Evolutionary conservation across 352 stramenopile species (phyloP).

Genomic region (Globisporangium irregulare): DNA sequence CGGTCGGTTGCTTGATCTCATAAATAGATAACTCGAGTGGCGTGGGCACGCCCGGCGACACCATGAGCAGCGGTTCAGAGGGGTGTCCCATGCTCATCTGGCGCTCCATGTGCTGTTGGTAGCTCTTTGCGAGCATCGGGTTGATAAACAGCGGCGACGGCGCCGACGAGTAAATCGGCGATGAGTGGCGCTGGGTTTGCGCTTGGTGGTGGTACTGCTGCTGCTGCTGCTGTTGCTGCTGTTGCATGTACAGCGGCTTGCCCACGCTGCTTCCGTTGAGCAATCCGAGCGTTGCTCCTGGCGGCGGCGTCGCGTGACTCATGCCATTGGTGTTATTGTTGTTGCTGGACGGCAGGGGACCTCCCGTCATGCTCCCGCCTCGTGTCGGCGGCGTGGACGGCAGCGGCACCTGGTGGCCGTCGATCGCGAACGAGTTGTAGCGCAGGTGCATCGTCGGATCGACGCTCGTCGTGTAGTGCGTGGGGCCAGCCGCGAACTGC

Average conservation of each 20-base stretch:
- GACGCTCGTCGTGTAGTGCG: constrained; percentile 61
- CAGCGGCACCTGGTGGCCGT: constrained; percentile 44
- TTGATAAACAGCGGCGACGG: constrained; percentile 51
- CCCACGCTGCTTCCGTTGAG: constrained; percentile 24
- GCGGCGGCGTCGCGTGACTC: constrained; percentile 27
- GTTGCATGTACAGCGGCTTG: constrained; percentile 26
- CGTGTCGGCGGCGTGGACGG: constrained; percentile 26
- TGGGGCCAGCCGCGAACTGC: constrained; percentile 41
- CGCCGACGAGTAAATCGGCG: constrained; percentile 15
- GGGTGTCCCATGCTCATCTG: constrained; percentile 36
- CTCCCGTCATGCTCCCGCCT: constrained; percentile 6
- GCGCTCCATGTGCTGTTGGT: constrained; percentile 40
- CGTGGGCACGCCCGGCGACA: constrained; percentile 68
- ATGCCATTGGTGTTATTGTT: constrained; percentile 11
- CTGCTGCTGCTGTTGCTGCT: constrained; percentile 11
- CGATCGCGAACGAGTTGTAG: constrained; percentile 44
- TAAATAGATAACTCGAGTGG: constrained; percentile 82
- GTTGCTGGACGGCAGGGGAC: not conserved
- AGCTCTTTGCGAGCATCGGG: constrained; percentile 63
- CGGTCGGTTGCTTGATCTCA: constrained; percentile 80
- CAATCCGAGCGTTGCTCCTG: constrained; percentile 35
- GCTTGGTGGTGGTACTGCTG: constrained; percentile 15
- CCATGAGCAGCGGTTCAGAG: constrained; percentile 46
- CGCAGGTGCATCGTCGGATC: constrained; percentile 45
- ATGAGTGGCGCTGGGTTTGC: constrained; percentile 14